phyloP scores from a whole-genome alignment of 2,329 filamentous ascomycete species.

The Aspergillus oerlinghausenensis region DNA sequence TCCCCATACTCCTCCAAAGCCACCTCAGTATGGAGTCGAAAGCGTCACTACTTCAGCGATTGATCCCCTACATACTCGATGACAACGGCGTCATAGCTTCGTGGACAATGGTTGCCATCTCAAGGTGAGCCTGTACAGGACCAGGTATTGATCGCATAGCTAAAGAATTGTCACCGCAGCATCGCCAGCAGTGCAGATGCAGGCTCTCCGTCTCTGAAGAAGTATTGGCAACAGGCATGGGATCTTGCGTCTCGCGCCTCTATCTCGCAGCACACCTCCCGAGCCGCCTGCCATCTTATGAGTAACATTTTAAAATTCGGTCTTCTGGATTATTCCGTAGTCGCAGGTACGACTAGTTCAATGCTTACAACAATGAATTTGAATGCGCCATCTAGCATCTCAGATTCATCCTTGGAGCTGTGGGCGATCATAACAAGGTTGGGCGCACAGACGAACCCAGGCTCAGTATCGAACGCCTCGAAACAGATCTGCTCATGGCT shows the following conservation, averaged over 20 bases:
- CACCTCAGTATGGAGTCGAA: constrained; percentile 51
- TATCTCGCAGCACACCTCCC: constrained; percentile 65
- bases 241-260: constrained; percentile 67
- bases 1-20: constrained; percentile 49
- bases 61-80: constrained; percentile 60
- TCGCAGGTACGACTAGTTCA: constrained; percentile 65
- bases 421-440: constrained; percentile 66
- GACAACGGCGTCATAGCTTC: constrained; percentile 64
- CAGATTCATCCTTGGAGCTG: constrained; percentile 72
- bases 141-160: not conserved
- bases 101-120: constrained; percentile 81
- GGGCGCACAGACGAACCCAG: constrained; percentile 64
- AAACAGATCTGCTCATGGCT: constrained; percentile 77
- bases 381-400: constrained; percentile 71
- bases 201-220: constrained; percentile 38
- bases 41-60: constrained; percentile 51
- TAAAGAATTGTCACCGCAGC: constrained; percentile 21
- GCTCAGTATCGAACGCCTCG: constrained; percentile 61
- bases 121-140: constrained; percentile 55
- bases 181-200: constrained; percentile 32
- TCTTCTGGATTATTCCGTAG: constrained; percentile 62
- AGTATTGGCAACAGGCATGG: constrained; percentile 70
- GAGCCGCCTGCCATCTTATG: constrained; percentile 72
- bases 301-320: constrained; percentile 61
- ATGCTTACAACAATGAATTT: constrained; percentile 74